A percentile compares a stretch with the other conserved stretches of the same genome.
Conservation (phyloP, 2,329 filamentous ascomycete genomes). For the Cladophialophora psammophila region DNA sequence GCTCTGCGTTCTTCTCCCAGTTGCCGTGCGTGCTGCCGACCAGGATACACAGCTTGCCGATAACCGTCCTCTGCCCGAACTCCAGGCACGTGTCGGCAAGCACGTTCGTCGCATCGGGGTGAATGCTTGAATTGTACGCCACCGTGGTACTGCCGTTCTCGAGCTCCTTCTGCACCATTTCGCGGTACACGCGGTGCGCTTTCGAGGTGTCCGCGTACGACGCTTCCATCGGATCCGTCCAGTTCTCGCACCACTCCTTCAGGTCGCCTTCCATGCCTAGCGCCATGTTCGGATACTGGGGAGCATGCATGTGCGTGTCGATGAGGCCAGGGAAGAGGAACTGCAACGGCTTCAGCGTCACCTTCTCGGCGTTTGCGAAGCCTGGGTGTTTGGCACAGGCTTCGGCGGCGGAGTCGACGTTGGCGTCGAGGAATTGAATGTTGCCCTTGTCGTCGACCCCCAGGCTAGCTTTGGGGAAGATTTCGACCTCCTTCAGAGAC, state of each 20-base stretch:
- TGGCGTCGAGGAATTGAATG: slow-evolving; percentile 21
- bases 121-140: slow-evolving; percentile 66
- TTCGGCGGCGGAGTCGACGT: slow-evolving; percentile 15
- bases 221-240: slow-evolving; percentile 71
- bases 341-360: slow-evolving; percentile 18
- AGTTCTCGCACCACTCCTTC: slow-evolving; percentile 68
- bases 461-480: slow-evolving; percentile 19
- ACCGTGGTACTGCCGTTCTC: slow-evolving; percentile 69
- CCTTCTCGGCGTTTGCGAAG: slow-evolving; percentile 10
- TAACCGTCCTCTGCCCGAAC: slow-evolving; percentile 62
- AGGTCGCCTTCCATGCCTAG: slow-evolving; percentile 51
- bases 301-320: slow-evolving; percentile 74
- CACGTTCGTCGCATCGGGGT: slow-evolving; percentile 64
- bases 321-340: slow-evolving; percentile 68
- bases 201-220: slow-evolving; percentile 64
- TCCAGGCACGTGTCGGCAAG: slow-evolving; percentile 62
- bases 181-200: slow-evolving; percentile 60
- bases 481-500: slow-evolving; percentile 26
- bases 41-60: slow-evolving; percentile 44
- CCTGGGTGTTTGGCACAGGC: slow-evolving; percentile 17
- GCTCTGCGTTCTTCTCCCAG: slow-evolving; percentile 48
- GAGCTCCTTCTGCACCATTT: slow-evolving; percentile 65
- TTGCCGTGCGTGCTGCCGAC: slow-evolving; percentile 71
- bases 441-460: slow-evolving; percentile 22
- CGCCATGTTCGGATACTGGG: slow-evolving; percentile 60